A percentile compares a stretch with the other conserved stretches of the same genome.
Conservation (phyloP, 305 asterid species). For the Fraxinus ornus region DNA sequence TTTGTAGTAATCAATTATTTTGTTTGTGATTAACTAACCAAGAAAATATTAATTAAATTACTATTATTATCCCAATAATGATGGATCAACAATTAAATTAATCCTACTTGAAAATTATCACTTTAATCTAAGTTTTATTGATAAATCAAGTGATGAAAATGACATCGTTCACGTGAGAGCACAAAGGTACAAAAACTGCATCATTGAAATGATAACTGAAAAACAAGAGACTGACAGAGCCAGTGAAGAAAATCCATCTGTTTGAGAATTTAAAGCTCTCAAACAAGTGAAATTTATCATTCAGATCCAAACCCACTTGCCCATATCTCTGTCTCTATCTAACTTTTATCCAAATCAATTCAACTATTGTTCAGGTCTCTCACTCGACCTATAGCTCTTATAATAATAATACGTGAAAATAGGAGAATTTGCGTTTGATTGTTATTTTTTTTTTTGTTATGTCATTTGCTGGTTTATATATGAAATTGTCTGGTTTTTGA, state of each 20-base stretch:
- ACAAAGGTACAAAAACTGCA: background rate
- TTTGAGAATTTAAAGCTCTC: background rate
- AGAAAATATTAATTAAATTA: background rate
- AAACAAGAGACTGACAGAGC: no score
- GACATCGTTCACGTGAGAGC: background rate
- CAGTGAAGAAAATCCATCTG: background rate
- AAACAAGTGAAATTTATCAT: constrained; percentile 2
- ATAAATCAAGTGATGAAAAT: background rate
- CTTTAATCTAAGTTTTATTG: background rate
- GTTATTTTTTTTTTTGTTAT: no score
- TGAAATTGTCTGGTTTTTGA: background rate
- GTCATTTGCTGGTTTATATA: background rate
- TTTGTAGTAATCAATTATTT: no score
- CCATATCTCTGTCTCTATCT: constrained; percentile 4
- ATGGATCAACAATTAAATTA: background rate
- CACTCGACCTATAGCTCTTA: background rate
- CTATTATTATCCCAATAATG: no score
- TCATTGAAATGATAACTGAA: no score
- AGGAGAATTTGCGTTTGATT: background rate
- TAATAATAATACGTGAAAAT: background rate
- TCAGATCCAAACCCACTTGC: constrained; percentile 14
- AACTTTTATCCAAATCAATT: constrained; percentile 12
- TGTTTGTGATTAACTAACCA: no score
- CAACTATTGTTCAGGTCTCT: no score
- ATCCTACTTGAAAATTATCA: background rate